A percentile compares a stretch with the other conserved stretches of the same genome.
Conservation (phyloP, 169 alveolate genomes). For the Plasmodium relictum region DNA sequence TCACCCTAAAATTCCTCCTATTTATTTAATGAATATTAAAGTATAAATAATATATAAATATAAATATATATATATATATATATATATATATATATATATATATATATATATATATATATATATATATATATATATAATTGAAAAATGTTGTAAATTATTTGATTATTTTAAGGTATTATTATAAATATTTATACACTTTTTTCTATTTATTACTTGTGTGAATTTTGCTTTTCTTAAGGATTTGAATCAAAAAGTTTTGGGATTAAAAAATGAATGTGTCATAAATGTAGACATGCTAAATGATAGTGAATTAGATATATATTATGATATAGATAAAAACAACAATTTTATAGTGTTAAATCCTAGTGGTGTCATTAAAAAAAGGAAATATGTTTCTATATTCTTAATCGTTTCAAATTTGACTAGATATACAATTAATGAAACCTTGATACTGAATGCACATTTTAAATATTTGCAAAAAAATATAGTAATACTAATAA, state of each 20-base stretch:
- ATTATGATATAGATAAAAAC: conserved; percentile 45
- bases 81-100: not conserved
- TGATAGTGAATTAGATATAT: conserved; percentile 75
- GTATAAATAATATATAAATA: conserved; percentile 23
- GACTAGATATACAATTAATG: conserved; percentile 48
- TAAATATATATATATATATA: not conserved
- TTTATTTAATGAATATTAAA: conserved; percentile 56
- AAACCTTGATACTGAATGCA: conserved; percentile 51
- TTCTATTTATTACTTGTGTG: conserved; percentile 1
- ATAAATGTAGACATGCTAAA: conserved; percentile 71
- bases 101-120: not conserved
- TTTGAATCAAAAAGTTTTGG: conserved; percentile 38
- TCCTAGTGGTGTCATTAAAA: conserved; percentile 70
- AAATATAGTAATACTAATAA: conserved; percentile 51
- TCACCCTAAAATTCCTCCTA: conserved; percentile 62
- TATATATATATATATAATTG: not conserved
- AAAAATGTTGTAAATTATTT: not conserved
- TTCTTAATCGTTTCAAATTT: conserved; percentile 53
- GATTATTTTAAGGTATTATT: not conserved
- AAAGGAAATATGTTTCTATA: conserved; percentile 49
- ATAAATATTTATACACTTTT: not conserved
- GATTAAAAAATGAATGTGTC: conserved; percentile 62
- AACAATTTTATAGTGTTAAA: conserved; percentile 63
- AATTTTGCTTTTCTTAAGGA: conserved; percentile 28
- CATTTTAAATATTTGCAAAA: conserved; percentile 66